Percentiles rank a stretch among this genome's conserved stretches.
Evolutionary conservation across 2,329 filamentous ascomycete species (phyloP).

Genomic region (Nakataea oryzae): DNA sequence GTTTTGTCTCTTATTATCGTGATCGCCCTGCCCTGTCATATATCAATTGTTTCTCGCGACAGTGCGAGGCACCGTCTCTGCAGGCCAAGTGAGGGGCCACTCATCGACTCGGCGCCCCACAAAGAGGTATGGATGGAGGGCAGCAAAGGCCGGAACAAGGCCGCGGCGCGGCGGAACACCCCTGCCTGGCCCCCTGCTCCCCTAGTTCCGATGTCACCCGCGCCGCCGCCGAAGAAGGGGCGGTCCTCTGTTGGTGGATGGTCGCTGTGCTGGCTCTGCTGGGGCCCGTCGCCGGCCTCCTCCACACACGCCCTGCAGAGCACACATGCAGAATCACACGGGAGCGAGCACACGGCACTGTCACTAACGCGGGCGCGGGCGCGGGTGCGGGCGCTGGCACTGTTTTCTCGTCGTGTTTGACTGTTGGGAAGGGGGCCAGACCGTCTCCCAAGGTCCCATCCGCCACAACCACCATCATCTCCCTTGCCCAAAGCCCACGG

Average conservation of each 20-base stretch:
- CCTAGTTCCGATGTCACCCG: not conserved
- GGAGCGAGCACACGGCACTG: not conserved
- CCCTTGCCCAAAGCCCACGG: not conserved
- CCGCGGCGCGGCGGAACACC: not conserved
- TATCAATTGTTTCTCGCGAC: too few species aligned
- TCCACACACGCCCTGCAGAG: not conserved
- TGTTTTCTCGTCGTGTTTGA: not conserved
- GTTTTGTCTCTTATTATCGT: not conserved
- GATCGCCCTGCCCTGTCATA: too few species aligned
- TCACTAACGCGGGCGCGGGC: too few species aligned
- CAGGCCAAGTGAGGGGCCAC: not conserved
- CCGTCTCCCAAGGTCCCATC: not conserved
- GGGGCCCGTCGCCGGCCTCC: too few species aligned
- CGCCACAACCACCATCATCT: too few species aligned
- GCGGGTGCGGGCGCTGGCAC: too few species aligned
- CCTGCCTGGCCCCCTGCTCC: not conserved
- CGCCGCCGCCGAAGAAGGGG: not conserved
- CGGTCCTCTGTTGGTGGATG: not conserved
- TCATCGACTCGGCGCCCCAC: not conserved
- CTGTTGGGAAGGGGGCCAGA: not conserved
- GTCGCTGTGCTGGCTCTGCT: not conserved
- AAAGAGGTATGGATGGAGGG: not conserved
- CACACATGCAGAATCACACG: not conserved
- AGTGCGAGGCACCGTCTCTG: not conserved
- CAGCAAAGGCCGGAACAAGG: not conserved